Evolutionary conservation across 139 green algal genomes (phyloP).

Genomic region (Chlorella sp.): DNA sequence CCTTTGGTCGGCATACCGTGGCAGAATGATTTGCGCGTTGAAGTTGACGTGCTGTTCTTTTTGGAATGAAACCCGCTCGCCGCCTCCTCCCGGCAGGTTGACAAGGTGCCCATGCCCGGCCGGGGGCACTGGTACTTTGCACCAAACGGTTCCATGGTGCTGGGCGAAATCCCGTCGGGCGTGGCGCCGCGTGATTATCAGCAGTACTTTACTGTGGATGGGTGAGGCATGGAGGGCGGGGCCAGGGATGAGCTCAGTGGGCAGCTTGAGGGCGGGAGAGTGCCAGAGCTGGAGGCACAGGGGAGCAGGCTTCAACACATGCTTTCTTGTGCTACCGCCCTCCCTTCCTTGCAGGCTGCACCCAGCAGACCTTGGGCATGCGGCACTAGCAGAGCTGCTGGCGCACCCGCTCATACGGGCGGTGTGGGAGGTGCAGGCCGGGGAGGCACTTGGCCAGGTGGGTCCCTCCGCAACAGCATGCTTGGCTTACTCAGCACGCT

Average conservation of each 20-base stretch:
- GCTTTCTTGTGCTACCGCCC: neutral
- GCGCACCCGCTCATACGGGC: constrained; percentile 1
- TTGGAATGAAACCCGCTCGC: too few species aligned
- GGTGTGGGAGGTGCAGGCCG: constrained; percentile 23
- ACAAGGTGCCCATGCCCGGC: neutral
- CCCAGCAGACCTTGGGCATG: constrained; percentile 4
- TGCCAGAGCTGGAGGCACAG: too few species aligned
- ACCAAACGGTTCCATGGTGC: neutral
- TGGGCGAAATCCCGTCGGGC: neutral
- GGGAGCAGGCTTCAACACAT: too few species aligned
- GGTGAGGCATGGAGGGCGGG: neutral
- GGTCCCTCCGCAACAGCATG: too few species aligned
- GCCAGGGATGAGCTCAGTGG: too few species aligned
- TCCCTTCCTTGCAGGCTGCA: neutral
- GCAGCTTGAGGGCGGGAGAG: too few species aligned
- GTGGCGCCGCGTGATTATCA: neutral
- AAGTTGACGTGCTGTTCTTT: neutral
- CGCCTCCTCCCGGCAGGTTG: neutral
- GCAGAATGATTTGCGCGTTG: neutral
- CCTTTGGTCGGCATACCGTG: neutral
- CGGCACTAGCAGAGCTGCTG: constrained; percentile 20
- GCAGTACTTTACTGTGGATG: neutral
- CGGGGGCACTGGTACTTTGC: neutral
- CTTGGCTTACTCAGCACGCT: too few species aligned
- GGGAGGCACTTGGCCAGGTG: neutral